These are phyloP conservation scores for Diaporthe caulivora DNA, from an alignment of 2,329 filamentous ascomycete species.

Conservation along the genomic window DNA sequence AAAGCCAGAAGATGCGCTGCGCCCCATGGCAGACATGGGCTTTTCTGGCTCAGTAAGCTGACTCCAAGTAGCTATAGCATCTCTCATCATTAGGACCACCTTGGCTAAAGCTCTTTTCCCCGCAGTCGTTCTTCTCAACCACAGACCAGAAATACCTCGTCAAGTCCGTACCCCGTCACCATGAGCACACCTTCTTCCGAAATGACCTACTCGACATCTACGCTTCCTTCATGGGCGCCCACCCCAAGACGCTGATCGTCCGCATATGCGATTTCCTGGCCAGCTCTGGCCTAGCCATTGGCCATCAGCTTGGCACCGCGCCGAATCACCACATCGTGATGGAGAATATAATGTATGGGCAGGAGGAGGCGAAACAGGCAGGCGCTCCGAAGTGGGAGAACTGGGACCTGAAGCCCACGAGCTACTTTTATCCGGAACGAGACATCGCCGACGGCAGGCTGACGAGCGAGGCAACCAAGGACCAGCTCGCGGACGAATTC, in stretches of 20 bases:
- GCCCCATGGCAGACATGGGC: conserved; percentile 75
- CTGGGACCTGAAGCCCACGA: conserved; percentile 80
- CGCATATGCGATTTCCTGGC: conserved; percentile 79
- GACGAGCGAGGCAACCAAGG: conserved; percentile 73
- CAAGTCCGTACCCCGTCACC: conserved; percentile 77
- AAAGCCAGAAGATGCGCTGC: conserved; percentile 55
- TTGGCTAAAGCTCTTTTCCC: background rate
- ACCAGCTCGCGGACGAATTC: conserved; percentile 76
- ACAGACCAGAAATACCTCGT: conserved; percentile 75
- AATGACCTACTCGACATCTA: conserved; percentile 76
- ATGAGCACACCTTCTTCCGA: conserved; percentile 79
- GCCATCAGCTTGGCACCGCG: conserved; percentile 68
- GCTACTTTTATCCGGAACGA: conserved; percentile 82
- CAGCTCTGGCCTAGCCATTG: conserved; percentile 67
- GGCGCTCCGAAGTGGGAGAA: conserved; percentile 69
- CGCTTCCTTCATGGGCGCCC: conserved; percentile 69
- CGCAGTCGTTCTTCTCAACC: conserved; percentile 77
- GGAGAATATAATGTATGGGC: conserved; percentile 79
- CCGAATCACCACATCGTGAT: conserved; percentile 82
- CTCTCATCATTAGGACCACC: background rate
- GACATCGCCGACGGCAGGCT: conserved; percentile 76
- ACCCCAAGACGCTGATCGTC: conserved; percentile 73
- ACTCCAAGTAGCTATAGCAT: background rate
- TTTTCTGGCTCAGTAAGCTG: conserved; percentile 74
- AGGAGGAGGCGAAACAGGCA: conserved; percentile 55